Base-by-base conservation (phyloP, 2,329 filamentous ascomycete species). In the Aspergillus sp. region DNA sequence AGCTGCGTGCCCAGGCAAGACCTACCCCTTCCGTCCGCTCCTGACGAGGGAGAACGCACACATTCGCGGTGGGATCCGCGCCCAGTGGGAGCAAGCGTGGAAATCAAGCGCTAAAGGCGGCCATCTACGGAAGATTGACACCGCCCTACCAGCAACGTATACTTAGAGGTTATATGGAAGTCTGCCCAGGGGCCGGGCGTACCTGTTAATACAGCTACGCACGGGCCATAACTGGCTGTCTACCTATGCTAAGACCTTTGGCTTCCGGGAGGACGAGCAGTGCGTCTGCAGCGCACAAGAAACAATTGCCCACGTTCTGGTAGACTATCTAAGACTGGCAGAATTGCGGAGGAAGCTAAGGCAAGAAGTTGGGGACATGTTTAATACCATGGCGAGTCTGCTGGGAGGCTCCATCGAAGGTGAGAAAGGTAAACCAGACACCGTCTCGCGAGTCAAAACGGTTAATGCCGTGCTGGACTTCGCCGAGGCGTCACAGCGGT, bases 171-270 rank as follows among this genome's bases (percentile, higher is more conserved):
- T 44, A 2, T 44, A 43, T 13, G 33, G 41, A 6, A 26, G 7
- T 10, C 29, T 45, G 19, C 43, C 43, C 5, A 37, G 43, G 28
- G 41, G 48, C 28, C 43, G 42, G 37, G 39, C 49, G 2, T 52
- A 54, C 35, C 38, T 52, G 9, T 13, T 52, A 7, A 44, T 40
- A 11, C 45, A 54, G 34, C 33, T 54, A 28, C 49, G 49, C 27
- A 49, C 43, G 6, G 49, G 47, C n/a, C 49, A 54, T 33, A 46
- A 38, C 29, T 50, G 39, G 49, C 40, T 51, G 27, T 47, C 44
- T 19, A 44, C 46, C 27, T 42, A 44, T 37, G 32, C 34, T 7
- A 45, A 40, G 34, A 19, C n/a, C 7, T 39, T 41, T 11, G 29
- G 43, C 26, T 51, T 49, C 27, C 13, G 11, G n/a, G 34, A 44